Evolutionary conservation across 208 protist species (phyloP), one percentile per base, ranked within the genome.

Genomic region (Novymonas esmeraldas): DNA sequence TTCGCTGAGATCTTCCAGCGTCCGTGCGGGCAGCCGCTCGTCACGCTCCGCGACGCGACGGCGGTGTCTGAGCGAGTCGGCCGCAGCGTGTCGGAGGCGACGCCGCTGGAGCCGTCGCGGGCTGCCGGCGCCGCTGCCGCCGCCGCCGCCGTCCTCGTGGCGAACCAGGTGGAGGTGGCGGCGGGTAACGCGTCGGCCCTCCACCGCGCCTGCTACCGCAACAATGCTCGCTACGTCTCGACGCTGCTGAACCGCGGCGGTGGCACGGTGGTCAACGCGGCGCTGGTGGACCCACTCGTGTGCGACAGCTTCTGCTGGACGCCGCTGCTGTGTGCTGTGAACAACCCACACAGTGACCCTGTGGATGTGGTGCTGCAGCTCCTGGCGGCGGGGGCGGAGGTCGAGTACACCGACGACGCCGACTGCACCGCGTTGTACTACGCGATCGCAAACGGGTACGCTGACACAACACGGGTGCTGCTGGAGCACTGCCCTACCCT

Each of bases 391-490:
- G 91, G 87, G n/a, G 91, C 89, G 3, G 89, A 96, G 58, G 74
- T 78, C 63, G 50, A 79, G 28, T 86, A 84, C 52, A 67, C 16
- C 24, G 91, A 96, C 62, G 87, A 93, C 45, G 87, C 91, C 13
- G 66, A 73, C 36, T 94, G 91, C 77, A 94, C 86, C 1, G 82
- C 87, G 31, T 64, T 96, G 9, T 96, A 94, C 75, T 96, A 96
- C 61, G 88, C 91, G 73, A 92, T 96, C 54, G 85, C 82, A n/a
- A 96, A 96, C 72, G 82, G 87, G 57, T 96, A 94, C 72, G 74
- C 84, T 0, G 75, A 75, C 24, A 80, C 91, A 31, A 70, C 79
- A 14, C 62, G 54, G 36, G 57, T 75, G 50, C 76, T 96, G 58
- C 74, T 96, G 18, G 45, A 73, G 65, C 76, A 85, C 77, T 81